Conservation (phyloP, 1,139 yeast species). For the Meyerozyma athensensis region DNA sequence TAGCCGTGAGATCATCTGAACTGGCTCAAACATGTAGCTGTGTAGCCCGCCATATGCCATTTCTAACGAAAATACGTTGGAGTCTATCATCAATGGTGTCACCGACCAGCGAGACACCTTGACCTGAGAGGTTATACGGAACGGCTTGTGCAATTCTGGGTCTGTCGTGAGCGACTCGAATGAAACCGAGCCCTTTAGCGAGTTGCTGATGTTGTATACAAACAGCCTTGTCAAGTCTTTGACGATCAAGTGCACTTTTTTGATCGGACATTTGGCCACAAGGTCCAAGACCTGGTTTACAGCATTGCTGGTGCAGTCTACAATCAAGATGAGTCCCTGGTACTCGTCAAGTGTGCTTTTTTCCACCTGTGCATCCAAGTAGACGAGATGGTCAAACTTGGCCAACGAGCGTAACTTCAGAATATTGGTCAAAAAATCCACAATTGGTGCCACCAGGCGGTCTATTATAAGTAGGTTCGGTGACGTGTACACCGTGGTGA, state of each 20-base stretch:
- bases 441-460: slow-evolving; percentile 45
- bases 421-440: slow-evolving; percentile 62
- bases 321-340: slow-evolving; percentile 35
- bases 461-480: slow-evolving; percentile 54
- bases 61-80: slow-evolving; percentile 20
- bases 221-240: slow-evolving; percentile 27
- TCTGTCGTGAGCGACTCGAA: slow-evolving; percentile 18
- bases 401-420: slow-evolving; percentile 51
- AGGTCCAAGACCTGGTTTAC: slow-evolving; percentile 12
- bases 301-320: slow-evolving; percentile 15
- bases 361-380: slow-evolving; percentile 36
- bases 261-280: slow-evolving; percentile 10
- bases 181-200: slow-evolving; percentile 17
- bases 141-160: slow-evolving; percentile 5
- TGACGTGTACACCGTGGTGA: slow-evolving; percentile 24
- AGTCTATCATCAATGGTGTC: slow-evolving; percentile 25
- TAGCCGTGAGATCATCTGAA: slow-evolving; percentile 27
- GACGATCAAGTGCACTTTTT: slow-evolving; percentile 24
- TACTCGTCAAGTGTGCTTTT: slow-evolving; percentile 13
- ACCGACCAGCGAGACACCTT: slow-evolving; percentile 32
- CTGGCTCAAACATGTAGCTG: slow-evolving; percentile 33
- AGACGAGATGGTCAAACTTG: slow-evolving; percentile 53
- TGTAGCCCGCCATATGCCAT: slow-evolving; percentile 18
- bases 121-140: slow-evolving; percentile 18
- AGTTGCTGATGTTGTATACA: slow-evolving; percentile 24